These are phyloP conservation scores for Metschnikowia gelsemii DNA, from an alignment of 805 yeast genomes.

Conservation along the genomic window DNA sequence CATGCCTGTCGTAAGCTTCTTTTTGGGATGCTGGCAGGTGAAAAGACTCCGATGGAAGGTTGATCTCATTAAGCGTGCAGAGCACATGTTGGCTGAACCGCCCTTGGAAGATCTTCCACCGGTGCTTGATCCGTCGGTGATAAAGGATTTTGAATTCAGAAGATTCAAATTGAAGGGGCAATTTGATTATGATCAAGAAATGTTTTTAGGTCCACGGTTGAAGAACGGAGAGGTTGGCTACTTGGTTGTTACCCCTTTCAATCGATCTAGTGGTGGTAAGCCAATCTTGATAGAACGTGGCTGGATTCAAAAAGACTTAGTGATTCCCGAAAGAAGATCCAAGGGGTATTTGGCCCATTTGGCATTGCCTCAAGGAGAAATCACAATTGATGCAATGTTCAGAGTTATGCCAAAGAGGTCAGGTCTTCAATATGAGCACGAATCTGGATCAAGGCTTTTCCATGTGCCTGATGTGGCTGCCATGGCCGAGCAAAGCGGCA, in stretches of 20 bases:
- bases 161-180: slow-evolving; percentile 73
- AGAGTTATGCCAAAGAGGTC: slow-evolving; percentile 63
- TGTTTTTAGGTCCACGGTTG: slow-evolving; percentile 88
- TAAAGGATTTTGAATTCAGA: slow-evolving; percentile 77
- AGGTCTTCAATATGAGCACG: slow-evolving; percentile 68
- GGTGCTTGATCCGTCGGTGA: slow-evolving; percentile 59
- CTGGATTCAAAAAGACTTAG: slow-evolving; percentile 76
- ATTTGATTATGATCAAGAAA: slow-evolving; percentile 81
- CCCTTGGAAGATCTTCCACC: slow-evolving; percentile 69
- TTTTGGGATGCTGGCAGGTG: slow-evolving; percentile 92
- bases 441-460: slow-evolving; percentile 65
- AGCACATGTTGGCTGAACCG: slow-evolving; percentile 71
- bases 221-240: slow-evolving; percentile 71
- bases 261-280: slow-evolving; percentile 69
- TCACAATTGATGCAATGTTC: slow-evolving; percentile 70
- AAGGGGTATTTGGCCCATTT: slow-evolving; percentile 57
- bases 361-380: slow-evolving; percentile 70
- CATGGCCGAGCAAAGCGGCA: slow-evolving; percentile 67
- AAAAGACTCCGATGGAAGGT: slow-evolving; percentile 85
- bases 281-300: slow-evolving; percentile 87
- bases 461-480: slow-evolving; percentile 78
- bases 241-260: slow-evolving; percentile 75
- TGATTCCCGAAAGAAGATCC: slow-evolving; percentile 51
- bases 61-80: slow-evolving; percentile 75
- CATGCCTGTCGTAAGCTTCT: slow-evolving; percentile 86